Percentiles rank a stretch among this genome's conserved stretches.
Conservation (phyloP, 2,329 filamentous ascomycete genomes). For the Byssochlamys sp. region DNA sequence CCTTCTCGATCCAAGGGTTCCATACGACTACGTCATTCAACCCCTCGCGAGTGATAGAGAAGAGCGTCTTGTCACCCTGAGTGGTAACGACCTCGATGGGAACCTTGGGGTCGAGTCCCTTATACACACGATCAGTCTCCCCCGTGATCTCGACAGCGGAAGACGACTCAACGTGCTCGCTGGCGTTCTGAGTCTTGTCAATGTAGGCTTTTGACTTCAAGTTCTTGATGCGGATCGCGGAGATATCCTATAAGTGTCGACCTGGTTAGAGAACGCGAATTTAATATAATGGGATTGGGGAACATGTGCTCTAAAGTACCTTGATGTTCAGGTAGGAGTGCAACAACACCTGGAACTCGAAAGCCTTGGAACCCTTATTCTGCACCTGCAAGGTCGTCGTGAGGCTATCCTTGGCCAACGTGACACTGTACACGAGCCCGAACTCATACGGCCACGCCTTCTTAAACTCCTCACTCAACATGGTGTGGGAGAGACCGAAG, state of each 20-base stretch:
- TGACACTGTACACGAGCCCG: conserved; percentile 85
- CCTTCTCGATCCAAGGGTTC: conserved; percentile 91
- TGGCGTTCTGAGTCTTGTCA: conserved; percentile 68
- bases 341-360: conserved; percentile 84
- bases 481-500: conserved; percentile 73
- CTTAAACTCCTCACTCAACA: conserved; percentile 58
- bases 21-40: conserved; percentile 84
- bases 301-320: conserved; percentile 42
- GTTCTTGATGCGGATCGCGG: conserved; percentile 60
- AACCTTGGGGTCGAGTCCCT: conserved; percentile 45
- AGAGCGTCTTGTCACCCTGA: conserved; percentile 51
- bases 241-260: conserved; percentile 57
- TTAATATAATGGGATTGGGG: too few species aligned
- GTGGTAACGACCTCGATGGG: conserved; percentile 26
- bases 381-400: conserved; percentile 76
- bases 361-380: conserved; percentile 72
- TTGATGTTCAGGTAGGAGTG: conserved; percentile 81
- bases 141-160: conserved; percentile 58
- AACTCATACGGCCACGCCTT: conserved; percentile 79
- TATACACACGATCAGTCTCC: conserved; percentile 86
- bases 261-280: conserved; percentile 5
- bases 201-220: conserved; percentile 67
- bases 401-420: conserved; percentile 63
- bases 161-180: conserved; percentile 55
- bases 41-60: conserved; percentile 71